Evolutionary conservation across 2,329 filamentous ascomycete species (phyloP), one percentile per base, ranked within the genome.

Genomic region (Hymenoscyphus albidus): DNA sequence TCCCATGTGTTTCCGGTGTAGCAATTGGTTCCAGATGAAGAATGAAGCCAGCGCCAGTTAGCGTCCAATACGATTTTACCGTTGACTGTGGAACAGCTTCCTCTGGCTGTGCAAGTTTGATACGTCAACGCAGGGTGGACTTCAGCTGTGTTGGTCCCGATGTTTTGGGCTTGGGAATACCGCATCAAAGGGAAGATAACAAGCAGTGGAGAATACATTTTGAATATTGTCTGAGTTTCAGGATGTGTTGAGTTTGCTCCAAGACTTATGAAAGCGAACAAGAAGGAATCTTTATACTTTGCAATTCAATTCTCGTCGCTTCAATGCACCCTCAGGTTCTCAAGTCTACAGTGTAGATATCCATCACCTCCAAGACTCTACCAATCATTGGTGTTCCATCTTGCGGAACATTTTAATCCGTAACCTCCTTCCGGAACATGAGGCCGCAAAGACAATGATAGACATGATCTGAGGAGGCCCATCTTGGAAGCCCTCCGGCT

Each of bases 11-110:
- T 80, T 75, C 81, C 76, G 2, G 75, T 76, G 67, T 78, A 78
- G 72, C 77, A 78, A 67, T 75, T 75, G 2, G n/a, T 38, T 12
- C 31, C 14, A 16, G 32, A n/a, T 13, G 55, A 35, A 38, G 55
- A 35, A 74, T 86, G 82, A 60, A 84, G 74, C 84, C 84, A 86
- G 62, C 83, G 80, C 83, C 83, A 86, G 76, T 85, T 86, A 67
- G 82, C 70, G 70, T 86, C 83, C 68, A 86, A 74, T 42, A 81
- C 80, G 60, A 86, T 77, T 59, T 80, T 80, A 38, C 80, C 82
- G 60, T 74, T 75, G 62, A 80, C 76, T 22, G 77, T 79, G 2
- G 79, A 80, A 74, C 84, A 86, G 39, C 76, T 77, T 61, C 80
- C 79, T 56, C 72, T 73, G 18, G 76, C 74, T 32, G 81, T 79